These are phyloP conservation scores for Pseudotsuga menziesii DNA, from an alignment of 75 land plant genomes.

Conservation along the genomic window DNA sequence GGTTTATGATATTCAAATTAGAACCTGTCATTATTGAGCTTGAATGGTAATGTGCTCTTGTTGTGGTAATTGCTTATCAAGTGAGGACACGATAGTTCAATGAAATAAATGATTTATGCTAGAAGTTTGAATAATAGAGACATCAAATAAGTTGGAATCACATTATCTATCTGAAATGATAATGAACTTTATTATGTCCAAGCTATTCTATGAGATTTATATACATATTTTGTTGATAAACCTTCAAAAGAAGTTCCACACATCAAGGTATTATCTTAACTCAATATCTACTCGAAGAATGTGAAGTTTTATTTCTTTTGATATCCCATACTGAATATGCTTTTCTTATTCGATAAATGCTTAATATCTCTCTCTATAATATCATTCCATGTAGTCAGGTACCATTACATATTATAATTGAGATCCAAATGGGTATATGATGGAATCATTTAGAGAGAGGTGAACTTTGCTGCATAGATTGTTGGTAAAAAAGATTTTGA, in stretches of 20 bases:
- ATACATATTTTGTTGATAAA: constrained; percentile 96
- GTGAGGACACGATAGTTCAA: constrained; percentile 22
- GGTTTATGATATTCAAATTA: constrained; percentile 42
- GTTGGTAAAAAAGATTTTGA: no score
- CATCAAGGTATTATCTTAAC: constrained; percentile 65
- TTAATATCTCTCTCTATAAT: not conserved
- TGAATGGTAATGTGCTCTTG: constrained; percentile 92
- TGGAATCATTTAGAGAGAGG: no score
- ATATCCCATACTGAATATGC: not conserved
- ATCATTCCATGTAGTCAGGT: constrained; percentile 40
- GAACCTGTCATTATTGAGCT: constrained; percentile 99
- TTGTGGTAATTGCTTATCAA: constrained; percentile 95
- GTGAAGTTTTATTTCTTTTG: not conserved
- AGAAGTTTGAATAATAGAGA: not conserved
- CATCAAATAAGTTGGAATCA: not conserved
- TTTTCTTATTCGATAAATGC: not conserved
- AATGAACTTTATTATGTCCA: constrained; percentile 16
- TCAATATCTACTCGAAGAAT: not conserved
- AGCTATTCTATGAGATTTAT: constrained; percentile 90
- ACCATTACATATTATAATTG: constrained; percentile 89
- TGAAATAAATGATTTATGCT: not conserved
- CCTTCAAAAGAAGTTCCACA: constrained; percentile 93
- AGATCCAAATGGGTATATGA: constrained; percentile 99
- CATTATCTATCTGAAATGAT: not conserved
- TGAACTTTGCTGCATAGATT: no score